Conservation (phyloP, 1,284 basidiomycete genomes). For the Malassezia dermatis region DNA sequence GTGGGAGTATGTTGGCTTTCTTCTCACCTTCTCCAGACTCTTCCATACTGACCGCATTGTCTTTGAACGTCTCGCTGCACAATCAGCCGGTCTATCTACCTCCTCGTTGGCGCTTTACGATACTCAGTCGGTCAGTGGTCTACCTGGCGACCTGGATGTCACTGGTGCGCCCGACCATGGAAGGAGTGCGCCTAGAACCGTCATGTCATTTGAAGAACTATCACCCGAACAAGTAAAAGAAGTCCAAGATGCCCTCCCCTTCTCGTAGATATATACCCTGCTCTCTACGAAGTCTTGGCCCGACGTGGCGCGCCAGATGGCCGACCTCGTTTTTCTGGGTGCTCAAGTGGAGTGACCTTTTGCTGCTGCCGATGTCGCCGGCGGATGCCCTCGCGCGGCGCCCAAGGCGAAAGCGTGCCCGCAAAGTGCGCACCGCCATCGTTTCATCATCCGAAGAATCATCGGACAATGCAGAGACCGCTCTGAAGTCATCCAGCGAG, state of each 20-base stretch:
- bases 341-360: not conserved
- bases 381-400: conserved; percentile 2
- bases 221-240: not conserved
- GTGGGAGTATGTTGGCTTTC: conserved; percentile 2
- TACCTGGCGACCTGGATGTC: conserved; percentile 12
- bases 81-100: conserved; percentile 6
- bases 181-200: not conserved
- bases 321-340: no score
- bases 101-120: conserved; percentile 5
- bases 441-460: conserved; percentile 5
- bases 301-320: no score
- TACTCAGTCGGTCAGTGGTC: conserved; percentile 7
- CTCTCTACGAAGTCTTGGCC: not conserved
- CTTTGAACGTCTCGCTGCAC: conserved; percentile 7
- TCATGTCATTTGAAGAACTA: conserved; percentile 3
- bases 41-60: not conserved
- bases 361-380: conserved; percentile 2
- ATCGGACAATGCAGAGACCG: not conserved
- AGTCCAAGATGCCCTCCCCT: not conserved
- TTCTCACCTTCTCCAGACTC: conserved; percentile 1
- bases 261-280: not conserved
- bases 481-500: not conserved
- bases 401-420: conserved; percentile 14
- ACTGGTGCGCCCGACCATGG: not conserved
- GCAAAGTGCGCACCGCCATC: conserved; percentile 15